phyloP scores from a whole-genome alignment of 2,329 filamentous ascomycete genomes.

The Phaeosphaeria sp. region DNA sequence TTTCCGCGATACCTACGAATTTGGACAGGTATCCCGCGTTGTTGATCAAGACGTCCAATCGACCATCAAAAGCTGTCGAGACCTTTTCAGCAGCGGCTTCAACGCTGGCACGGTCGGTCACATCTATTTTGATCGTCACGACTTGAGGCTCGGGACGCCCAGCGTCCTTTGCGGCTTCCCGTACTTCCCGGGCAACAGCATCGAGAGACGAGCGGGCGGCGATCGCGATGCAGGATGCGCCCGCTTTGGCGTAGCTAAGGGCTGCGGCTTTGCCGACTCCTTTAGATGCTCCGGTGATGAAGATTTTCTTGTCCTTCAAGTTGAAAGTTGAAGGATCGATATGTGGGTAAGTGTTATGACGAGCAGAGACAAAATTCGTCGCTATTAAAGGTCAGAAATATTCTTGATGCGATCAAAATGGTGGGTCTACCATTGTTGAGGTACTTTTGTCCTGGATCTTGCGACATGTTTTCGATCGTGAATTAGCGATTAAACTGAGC shows the following conservation, averaged over 20 bases:
- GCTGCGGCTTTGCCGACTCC: conserved; percentile 62
- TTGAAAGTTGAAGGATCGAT: conserved; percentile 52
- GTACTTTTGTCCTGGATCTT: conserved; percentile 12
- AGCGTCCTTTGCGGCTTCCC: conserved; percentile 39
- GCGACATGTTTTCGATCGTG: conserved; percentile 6
- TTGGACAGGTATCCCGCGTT: conserved; percentile 53
- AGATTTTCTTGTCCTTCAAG: conserved; percentile 46
- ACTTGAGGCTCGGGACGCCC: conserved; percentile 47
- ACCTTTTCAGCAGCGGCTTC: conserved; percentile 44
- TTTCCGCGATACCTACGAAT: conserved; percentile 37
- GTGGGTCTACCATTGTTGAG: conserved; percentile 4
- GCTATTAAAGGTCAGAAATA: conserved; percentile 6
- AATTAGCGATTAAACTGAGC: too few species aligned
- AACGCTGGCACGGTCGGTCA: conserved; percentile 50
- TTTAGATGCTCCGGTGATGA: conserved; percentile 64
- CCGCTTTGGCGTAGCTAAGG: conserved; percentile 61
- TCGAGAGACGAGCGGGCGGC: conserved; percentile 56
- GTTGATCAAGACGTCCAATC: conserved; percentile 57
- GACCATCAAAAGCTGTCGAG: conserved; percentile 16
- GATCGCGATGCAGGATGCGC: conserved; percentile 61
- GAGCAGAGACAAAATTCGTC: conserved; percentile 26
- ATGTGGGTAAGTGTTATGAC: conserved; percentile 60
- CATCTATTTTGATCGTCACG: conserved; percentile 53
- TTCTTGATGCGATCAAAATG: conserved; percentile 1
- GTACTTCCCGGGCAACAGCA: conserved; percentile 44